These are phyloP conservation scores for Phytophthora pistaciae DNA, from an alignment of 352 stramenopile species.

Conservation along the genomic window DNA sequence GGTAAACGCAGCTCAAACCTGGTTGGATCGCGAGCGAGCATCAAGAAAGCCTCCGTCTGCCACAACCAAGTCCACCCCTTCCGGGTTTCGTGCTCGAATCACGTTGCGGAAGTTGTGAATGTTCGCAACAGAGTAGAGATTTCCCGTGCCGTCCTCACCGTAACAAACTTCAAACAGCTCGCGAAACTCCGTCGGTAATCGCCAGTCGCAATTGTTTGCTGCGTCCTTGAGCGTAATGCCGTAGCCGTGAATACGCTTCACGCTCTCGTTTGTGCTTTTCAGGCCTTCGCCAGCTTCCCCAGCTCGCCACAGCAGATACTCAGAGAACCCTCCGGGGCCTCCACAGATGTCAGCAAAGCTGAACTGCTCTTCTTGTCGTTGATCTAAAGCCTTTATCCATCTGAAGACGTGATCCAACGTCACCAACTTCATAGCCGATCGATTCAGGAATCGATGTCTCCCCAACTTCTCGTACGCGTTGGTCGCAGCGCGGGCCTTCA, in stretches of 20 bases:
- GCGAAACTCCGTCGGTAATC: slow-evolving; percentile 17
- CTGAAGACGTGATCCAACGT: slow-evolving; percentile 75
- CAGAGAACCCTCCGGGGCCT: slow-evolving; percentile 82
- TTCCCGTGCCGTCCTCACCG: slow-evolving; percentile 73
- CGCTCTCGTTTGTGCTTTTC: background rate
- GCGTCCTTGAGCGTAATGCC: slow-evolving; percentile 74
- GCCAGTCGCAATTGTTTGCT: slow-evolving; percentile 59
- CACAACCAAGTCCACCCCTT: slow-evolving; percentile 66
- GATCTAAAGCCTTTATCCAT: slow-evolving; percentile 37
- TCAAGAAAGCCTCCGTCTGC: slow-evolving; percentile 82
- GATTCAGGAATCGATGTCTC: slow-evolving; percentile 74
- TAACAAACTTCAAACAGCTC: slow-evolving; percentile 62
- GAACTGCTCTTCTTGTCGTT: slow-evolving; percentile 28
- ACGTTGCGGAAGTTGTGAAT: slow-evolving; percentile 59
- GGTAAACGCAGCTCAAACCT: slow-evolving; percentile 40
- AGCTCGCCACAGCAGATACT: slow-evolving; percentile 78
- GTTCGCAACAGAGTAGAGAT: slow-evolving; percentile 72
- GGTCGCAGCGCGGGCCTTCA: slow-evolving; percentile 42
- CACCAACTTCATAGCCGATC: slow-evolving; percentile 86
- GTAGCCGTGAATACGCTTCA: slow-evolving; percentile 43
- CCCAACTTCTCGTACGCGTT: slow-evolving; percentile 75
- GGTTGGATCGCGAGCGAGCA: slow-evolving; percentile 63
- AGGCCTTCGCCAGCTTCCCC: background rate
- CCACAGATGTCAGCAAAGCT: slow-evolving; percentile 82
- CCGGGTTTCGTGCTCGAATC: slow-evolving; percentile 36